Base-by-base conservation (phyloP, 306 rosid species). In the Rubus parviflorus region DNA sequence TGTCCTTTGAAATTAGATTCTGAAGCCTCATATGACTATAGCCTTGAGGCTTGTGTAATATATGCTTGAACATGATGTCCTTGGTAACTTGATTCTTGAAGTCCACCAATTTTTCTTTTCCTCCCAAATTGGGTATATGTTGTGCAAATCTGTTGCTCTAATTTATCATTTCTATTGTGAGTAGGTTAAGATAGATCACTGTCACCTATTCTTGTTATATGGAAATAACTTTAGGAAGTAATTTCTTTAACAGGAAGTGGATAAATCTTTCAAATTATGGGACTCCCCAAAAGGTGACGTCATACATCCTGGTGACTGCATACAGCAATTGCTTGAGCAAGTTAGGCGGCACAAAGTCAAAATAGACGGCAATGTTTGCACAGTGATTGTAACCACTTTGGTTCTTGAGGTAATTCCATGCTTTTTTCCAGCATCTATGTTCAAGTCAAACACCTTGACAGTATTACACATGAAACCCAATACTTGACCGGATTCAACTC, bases 361-460 rank as follows among this genome's bases (percentile, higher is more conserved):
- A 43, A 77, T 92, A 47, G 92, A 90, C 69, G 92, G 93, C 46
- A 86, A 79, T 80, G 84, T 90, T 79, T 90, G 93, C 72, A 79
- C 96, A 14, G 94, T 87, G 77, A 88, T 92, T 87, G 96, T 92
- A 48, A 90, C 96, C 79, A 88, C 93, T 65, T 83, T 90, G 87
- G 96, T 92, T 82, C 89, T 92, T 75, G 97, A 92, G 96, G 97
- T 92, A 86, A 51, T 35, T 58, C 68, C 54, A 53, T 71, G 37
- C 72, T 66, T 68, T 69, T 19, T 43, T 48, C 51, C n/a, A 41
- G 23, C 23, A 16, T 69, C 54, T 62, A 72, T 48, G 60, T 22
- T 54, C 14, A 30, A 42, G 52, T 74, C 22, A 54, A 43, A 49
- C 53, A 38, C 16, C 56, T 53, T 72, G 20, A n/a, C 20, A 63